These are phyloP conservation scores for Tinospora cordifolia DNA, from an alignment of 164 flowering plant genomes.

Conservation along the genomic window DNA sequence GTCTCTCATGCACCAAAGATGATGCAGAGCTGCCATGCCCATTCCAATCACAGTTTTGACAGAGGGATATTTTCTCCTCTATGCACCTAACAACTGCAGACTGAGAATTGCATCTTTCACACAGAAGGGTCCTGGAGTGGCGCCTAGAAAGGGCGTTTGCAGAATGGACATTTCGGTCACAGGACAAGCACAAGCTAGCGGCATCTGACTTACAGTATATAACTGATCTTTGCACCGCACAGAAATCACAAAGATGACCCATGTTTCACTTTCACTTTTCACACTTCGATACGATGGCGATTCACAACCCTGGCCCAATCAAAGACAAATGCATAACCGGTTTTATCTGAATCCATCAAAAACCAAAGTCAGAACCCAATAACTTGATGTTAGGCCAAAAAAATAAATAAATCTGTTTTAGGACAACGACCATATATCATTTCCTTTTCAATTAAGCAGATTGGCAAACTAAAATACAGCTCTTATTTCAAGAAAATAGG, in stretches of 20 bases:
- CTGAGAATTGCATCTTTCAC: conserved; percentile 78
- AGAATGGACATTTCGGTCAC: conserved; percentile 87
- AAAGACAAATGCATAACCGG: neutral
- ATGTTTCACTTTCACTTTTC: conserved; percentile 25
- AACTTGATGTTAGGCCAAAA: neutral
- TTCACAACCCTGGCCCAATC: conserved; percentile 1
- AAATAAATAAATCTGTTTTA: neutral
- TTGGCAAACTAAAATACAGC: too few relatives aligned
- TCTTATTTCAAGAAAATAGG: too few relatives aligned
- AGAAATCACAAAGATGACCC: conserved; percentile 82
- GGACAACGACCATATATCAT: neutral
- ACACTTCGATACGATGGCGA: too few relatives aligned
- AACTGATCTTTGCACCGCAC: conserved; percentile 76
- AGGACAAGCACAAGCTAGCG: conserved; percentile 82
- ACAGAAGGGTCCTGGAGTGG: conserved; percentile 74
- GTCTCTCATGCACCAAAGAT: conserved; percentile 49
- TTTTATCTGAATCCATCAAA: conserved; percentile 11
- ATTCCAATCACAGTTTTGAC: conserved; percentile 81
- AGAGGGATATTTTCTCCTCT: conserved; percentile 67
- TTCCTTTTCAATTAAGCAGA: neutral
- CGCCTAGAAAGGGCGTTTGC: conserved; percentile 91
- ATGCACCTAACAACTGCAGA: conserved; percentile 71
- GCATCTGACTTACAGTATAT: conserved; percentile 88
- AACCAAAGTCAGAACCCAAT: neutral
- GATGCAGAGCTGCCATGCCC: conserved; percentile 41